These are phyloP conservation scores for Rhodotorula sp. DNA, from an alignment of 1,284 basidiomycete genomes.

Conservation along the genomic window DNA sequence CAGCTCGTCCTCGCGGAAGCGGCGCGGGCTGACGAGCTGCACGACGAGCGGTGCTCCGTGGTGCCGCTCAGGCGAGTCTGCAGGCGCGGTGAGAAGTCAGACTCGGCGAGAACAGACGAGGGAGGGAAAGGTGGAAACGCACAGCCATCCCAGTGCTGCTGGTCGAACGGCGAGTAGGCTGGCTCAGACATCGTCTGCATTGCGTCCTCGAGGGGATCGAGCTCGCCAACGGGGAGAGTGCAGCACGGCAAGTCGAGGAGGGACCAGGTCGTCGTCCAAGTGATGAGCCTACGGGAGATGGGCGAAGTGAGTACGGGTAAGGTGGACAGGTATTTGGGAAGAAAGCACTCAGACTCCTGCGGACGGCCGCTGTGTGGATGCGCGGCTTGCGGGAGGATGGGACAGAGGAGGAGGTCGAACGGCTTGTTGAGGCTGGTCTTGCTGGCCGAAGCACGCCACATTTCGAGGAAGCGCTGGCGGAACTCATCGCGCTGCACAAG, in stretches of 20 bases:
- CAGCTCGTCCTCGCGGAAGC: constrained; percentile 9
- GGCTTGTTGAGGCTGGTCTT: neutral
- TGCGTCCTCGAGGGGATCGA: neutral
- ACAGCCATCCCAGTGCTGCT: constrained; percentile 2
- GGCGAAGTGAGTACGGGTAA: neutral
- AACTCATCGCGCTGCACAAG: neutral
- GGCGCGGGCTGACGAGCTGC: constrained; percentile 5
- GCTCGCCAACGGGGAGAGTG: neutral
- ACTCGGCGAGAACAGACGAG: too few relatives aligned
- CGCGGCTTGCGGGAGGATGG: neutral
- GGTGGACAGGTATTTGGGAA: too few relatives aligned
- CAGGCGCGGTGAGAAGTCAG: too few relatives aligned
- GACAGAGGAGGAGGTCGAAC: constrained; percentile 1
- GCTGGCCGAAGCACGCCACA: neutral
- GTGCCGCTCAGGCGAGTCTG: neutral
- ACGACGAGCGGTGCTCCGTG: neutral
- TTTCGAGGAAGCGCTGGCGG: neutral
- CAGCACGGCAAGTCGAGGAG: neutral
- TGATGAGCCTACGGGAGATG: neutral
- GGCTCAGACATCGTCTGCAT: neutral
- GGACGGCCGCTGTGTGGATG: neutral
- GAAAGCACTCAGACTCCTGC: neutral
- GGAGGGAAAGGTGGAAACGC: neutral
- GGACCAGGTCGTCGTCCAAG: constrained; percentile 5
- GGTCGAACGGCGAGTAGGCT: neutral